Percentiles rank a stretch among this genome's conserved stretches.
These are phyloP conservation scores for Shiraia sp. DNA, from an alignment of 2,329 filamentous ascomycete genomes.

Conservation along the genomic window DNA sequence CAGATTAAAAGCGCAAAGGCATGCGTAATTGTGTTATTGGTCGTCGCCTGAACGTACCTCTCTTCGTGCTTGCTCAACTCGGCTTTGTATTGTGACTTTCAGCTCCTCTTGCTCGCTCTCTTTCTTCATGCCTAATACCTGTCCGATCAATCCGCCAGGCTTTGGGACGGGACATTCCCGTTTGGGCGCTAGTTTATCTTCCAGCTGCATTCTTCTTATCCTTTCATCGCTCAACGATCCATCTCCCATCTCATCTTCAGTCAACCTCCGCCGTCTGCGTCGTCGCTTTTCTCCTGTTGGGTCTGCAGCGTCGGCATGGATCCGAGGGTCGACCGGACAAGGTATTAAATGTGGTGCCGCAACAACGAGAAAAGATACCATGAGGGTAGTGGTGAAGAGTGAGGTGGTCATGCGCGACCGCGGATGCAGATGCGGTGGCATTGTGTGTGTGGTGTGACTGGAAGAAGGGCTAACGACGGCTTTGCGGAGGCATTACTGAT, in stretches of 20 bases:
- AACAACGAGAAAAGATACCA: constrained; percentile 90
- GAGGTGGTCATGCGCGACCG: constrained; percentile 91
- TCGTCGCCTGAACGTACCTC: constrained; percentile 12
- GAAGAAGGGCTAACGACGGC: constrained; percentile 16
- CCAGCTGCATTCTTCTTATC: constrained; percentile 13
- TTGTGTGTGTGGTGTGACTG: constrained; percentile 43
- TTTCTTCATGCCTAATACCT: constrained; percentile 70
- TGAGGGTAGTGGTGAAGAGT: constrained; percentile 90
- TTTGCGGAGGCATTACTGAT: constrained; percentile 35
- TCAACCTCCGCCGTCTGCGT: constrained; percentile 49
- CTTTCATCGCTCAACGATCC: constrained; percentile 27
- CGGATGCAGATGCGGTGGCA: constrained; percentile 87
- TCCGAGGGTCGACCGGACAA: constrained; percentile 78
- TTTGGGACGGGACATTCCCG: constrained; percentile 93
- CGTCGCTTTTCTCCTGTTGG: constrained; percentile 30
- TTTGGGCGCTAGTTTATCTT: constrained; percentile 39
- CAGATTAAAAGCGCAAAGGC: not conserved
- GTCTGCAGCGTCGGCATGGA: constrained; percentile 69
- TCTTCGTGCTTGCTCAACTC: constrained; percentile 16
- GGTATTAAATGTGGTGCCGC: constrained; percentile 87
- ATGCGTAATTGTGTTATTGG: constrained; percentile 8
- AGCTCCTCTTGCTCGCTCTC: constrained; percentile 24
- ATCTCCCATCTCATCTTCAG: constrained; percentile 28
- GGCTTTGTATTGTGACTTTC: constrained; percentile 7
- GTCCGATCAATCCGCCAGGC: constrained; percentile 75